These are phyloP conservation scores for Paxillus ammoniavirescens DNA, from an alignment of 768 basidiomycete genomes.

Conservation along the genomic window DNA sequence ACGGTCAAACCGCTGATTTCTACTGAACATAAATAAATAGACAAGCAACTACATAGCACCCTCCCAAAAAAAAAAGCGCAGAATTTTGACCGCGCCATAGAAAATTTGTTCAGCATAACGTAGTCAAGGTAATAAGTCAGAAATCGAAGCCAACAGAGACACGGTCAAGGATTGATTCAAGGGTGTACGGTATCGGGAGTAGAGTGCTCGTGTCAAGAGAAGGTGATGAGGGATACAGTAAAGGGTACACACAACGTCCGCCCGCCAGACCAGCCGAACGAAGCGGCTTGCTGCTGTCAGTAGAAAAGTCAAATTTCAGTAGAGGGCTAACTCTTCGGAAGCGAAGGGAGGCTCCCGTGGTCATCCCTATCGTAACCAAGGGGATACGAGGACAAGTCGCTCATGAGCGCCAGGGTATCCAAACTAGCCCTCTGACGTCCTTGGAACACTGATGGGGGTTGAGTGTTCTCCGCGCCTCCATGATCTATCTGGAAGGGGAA, in stretches of 20 bases:
- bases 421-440: constrained; percentile 73
- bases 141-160: constrained; percentile 1
- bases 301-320: constrained; percentile 2
- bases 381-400: constrained; percentile 81
- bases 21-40: constrained; percentile 18
- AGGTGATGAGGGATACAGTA: constrained; percentile 22
- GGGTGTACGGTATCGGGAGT: constrained; percentile 1
- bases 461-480: constrained; percentile 39
- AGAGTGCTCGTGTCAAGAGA: constrained; percentile 15
- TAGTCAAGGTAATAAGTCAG: neutral
- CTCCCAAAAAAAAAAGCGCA: constrained; percentile 9
- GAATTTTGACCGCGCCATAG: constrained; percentile 2
- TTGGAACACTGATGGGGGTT: constrained; percentile 36
- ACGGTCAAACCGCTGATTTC: constrained; percentile 4
- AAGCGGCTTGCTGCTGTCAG: constrained; percentile 9
- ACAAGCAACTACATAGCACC: constrained; percentile 8
- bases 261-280: constrained; percentile 29
- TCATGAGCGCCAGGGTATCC: constrained; percentile 82
- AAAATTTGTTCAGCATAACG: constrained; percentile 3
- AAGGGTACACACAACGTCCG: constrained; percentile 26
- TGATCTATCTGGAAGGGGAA: constrained; percentile 88
- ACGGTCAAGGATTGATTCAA: neutral
- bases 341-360: constrained; percentile 21
- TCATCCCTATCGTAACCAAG: constrained; percentile 61
- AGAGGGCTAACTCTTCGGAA: constrained; percentile 25